Base-by-base conservation (phyloP, 169 alveolate genomes). In the Blepharisma undulans region DNA sequence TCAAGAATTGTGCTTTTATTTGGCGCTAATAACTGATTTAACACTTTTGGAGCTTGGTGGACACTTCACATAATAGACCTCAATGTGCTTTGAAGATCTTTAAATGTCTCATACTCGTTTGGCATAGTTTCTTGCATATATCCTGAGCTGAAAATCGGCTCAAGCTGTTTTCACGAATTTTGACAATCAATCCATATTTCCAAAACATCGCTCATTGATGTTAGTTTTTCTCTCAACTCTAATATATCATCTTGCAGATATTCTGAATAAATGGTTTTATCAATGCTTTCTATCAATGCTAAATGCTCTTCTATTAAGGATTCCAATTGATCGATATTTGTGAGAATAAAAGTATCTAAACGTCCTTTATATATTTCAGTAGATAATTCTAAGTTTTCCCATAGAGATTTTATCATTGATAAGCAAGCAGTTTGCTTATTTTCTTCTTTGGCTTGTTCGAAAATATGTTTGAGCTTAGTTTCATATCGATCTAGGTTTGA, bases 181-280 rank as follows among this genome's bases (percentile, higher is more conserved):
- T 94, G 92, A 25, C 95, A 90, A 72, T 90, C 91, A 2, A 92
- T 91, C 96, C 96, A 94, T 21, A 90, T 87, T 27, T 92, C 96
- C 22, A 94, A 29, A 48, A 92, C 93, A 12, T 71, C 71, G 29
- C 76, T 79, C 96, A 94, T 94, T 7, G 48, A 84, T 18, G 72
- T 91, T 19, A 94, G 82, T 61, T 92, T 94, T 48, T 78, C 88
- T 30, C 88, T 86, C 95, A 94, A 94, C 27, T 94, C 96, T 34
- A 61, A 78, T 30, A 94, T 89, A 25, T 92, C 93, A 0, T 82
- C 90, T 81, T 84, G 93, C 19, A 94, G 87, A 88, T 94, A 95
- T 22, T 60, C 91, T 0, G 95, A 93, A 72, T 60, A 89, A 33
- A n/a, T 48, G 27, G 90, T 22, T 29, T 86, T 21, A 22, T 89